Percentiles rank a stretch among this genome's conserved stretches.
Evolutionary conservation across 1,284 basidiomycete genomes (phyloP).

Genomic region (Austropuccinia psidii): DNA sequence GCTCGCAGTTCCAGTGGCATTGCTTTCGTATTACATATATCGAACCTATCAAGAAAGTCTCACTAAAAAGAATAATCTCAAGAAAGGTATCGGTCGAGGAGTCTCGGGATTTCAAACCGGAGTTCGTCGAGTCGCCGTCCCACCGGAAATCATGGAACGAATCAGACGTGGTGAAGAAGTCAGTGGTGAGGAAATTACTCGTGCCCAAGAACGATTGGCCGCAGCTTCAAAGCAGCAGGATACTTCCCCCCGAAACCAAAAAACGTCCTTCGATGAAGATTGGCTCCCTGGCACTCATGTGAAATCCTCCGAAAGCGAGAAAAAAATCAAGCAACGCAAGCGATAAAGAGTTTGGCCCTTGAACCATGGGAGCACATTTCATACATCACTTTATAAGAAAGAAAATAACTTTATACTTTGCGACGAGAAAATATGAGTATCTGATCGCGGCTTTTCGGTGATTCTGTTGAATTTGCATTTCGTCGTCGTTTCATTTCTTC

Average conservation of each 20-base stretch:
- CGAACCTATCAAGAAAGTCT: background rate
- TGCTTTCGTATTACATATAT: background rate
- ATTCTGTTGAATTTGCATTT: too few species aligned
- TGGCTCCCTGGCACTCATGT: background rate
- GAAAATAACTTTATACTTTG: too few species aligned
- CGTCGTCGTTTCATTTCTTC: too few species aligned
- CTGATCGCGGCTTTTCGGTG: too few species aligned
- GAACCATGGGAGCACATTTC: too few species aligned
- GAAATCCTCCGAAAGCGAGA: background rate
- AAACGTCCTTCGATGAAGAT: background rate
- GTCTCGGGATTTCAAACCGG: constrained; percentile 23
- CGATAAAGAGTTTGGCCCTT: too few species aligned
- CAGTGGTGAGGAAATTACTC: constrained; percentile 24
- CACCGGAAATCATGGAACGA: constrained; percentile 20
- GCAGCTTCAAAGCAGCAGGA: background rate
- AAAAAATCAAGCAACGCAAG: background rate
- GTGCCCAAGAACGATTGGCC: constrained; percentile 17
- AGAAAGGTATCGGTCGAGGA: constrained; percentile 26
- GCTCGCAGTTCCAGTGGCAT: background rate
- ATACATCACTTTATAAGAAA: too few species aligned
- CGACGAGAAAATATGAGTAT: too few species aligned
- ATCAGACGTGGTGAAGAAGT: constrained; percentile 30
- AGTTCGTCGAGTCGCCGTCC: constrained; percentile 19
- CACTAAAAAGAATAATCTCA: constrained; percentile 5
- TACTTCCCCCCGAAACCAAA: background rate